phyloP scores from a whole-genome alignment of 2,329 filamentous ascomycete genomes.

The Hypoxylon sp. region DNA sequence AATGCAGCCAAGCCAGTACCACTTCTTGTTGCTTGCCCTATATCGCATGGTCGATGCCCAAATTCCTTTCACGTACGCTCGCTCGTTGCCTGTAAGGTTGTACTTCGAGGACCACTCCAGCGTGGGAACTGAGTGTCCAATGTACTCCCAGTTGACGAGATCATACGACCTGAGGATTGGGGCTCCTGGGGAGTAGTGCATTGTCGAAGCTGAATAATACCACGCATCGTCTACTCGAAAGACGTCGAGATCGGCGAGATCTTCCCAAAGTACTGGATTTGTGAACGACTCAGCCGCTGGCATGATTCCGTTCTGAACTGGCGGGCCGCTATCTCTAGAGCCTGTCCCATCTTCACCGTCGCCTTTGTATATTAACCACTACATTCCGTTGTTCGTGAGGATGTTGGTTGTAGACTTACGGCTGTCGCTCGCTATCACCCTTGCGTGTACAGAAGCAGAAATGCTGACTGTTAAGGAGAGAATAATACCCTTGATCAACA shows the following conservation, averaged over 20 bases:
- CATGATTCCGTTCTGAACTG: neutral
- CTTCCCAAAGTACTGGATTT: conserved; percentile 67
- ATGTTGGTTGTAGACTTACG: neutral
- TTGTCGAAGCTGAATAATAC: conserved; percentile 66
- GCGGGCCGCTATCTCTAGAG: neutral
- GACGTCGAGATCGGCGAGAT: conserved; percentile 66
- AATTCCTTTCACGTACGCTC: conserved; percentile 47
- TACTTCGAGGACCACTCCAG: conserved; percentile 43
- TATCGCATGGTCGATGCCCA: conserved; percentile 49
- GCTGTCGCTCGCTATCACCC: neutral
- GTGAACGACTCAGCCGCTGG: conserved; percentile 50
- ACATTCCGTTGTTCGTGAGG: too few relatives aligned
- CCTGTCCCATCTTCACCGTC: neutral
- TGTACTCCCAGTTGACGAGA: conserved; percentile 61
- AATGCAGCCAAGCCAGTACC: conserved; percentile 67
- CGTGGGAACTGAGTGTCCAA: conserved; percentile 56
- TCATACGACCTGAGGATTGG: conserved; percentile 65
- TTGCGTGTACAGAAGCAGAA: neutral
- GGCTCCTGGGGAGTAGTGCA: conserved; percentile 66
- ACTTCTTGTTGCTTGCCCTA: conserved; percentile 41
- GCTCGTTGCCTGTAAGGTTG: conserved; percentile 28
- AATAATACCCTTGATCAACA: conserved; percentile 3
- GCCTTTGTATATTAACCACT: neutral
- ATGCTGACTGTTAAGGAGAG: neutral
- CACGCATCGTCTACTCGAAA: conserved; percentile 57